phyloP scores from a whole-genome alignment of 495 filamentous ascomycete species.

The Thozetella sp. region DNA sequence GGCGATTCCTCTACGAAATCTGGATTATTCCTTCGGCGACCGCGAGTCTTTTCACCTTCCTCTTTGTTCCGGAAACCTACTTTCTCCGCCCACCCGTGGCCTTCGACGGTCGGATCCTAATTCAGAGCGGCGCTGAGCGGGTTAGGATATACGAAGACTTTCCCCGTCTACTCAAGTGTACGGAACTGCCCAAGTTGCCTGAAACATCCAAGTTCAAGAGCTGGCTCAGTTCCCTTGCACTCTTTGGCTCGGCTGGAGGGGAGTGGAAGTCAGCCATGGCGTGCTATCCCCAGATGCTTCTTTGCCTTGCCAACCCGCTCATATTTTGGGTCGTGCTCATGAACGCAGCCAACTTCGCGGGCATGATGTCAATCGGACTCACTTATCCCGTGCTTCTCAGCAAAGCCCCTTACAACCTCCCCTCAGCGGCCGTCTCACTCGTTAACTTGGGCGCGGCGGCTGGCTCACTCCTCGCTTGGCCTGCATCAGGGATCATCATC shows the following conservation, averaged over 20 bases:
- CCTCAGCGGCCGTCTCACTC: neutral
- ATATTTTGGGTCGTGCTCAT: neutral
- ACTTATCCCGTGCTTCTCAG: neutral
- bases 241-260: neutral
- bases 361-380: neutral
- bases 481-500: neutral
- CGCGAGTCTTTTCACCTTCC: neutral
- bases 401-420: neutral
- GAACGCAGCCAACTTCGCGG: neutral
- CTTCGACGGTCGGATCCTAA: neutral
- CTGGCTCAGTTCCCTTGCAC: neutral
- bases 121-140: neutral
- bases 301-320: neutral
- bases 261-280: neutral
- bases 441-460: neutral
- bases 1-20: neutral
- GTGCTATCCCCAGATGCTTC: neutral
- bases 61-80: neutral
- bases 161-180: neutral
- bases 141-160: neutral
- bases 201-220: neutral
- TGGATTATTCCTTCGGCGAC: neutral
- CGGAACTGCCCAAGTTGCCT: neutral
- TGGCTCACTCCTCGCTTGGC: neutral
- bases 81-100: neutral